phyloP scores from a whole-genome alignment of 169 alveolate species.

The Plasmodium berghei region DNA sequence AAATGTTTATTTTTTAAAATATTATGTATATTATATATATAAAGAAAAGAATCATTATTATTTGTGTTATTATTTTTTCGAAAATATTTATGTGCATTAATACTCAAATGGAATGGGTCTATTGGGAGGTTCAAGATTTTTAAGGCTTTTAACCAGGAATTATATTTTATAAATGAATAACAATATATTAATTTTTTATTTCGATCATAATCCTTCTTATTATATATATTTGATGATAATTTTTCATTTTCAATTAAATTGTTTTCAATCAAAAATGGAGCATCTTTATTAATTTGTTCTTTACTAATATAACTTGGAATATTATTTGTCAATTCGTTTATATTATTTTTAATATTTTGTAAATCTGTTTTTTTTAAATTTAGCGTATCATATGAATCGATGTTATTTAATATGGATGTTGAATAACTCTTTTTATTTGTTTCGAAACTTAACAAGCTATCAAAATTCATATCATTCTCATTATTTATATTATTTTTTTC shows the following conservation, averaged over 20 bases:
- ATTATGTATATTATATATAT: slow-evolving; percentile 58
- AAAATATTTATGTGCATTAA: slow-evolving; percentile 48
- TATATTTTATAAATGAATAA: slow-evolving; percentile 53
- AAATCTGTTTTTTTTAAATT: too few relatives aligned
- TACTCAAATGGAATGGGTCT: slow-evolving; percentile 63
- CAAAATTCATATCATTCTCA: too few relatives aligned
- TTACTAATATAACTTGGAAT: too few relatives aligned
- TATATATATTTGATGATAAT: neutral
- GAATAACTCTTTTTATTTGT: too few relatives aligned
- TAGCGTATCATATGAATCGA: too few relatives aligned
- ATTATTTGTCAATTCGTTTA: too few relatives aligned
- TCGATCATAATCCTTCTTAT: neutral
- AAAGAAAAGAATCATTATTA: slow-evolving; percentile 19
- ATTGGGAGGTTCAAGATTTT: slow-evolving; percentile 42
- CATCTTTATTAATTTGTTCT: too few relatives aligned
- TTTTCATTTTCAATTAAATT: neutral
- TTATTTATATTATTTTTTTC: too few relatives aligned
- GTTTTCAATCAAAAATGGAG: too few relatives aligned
- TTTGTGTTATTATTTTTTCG: neutral
- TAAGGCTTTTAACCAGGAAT: slow-evolving; percentile 66
- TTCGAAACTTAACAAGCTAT: too few relatives aligned
- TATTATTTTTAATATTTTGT: too few relatives aligned
- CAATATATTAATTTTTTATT: slow-evolving; percentile 54
- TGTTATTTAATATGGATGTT: too few relatives aligned
- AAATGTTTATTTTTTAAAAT: slow-evolving; percentile 50